Conservation (phyloP, 106 monocot species). For the Acorus gramineus region DNA sequence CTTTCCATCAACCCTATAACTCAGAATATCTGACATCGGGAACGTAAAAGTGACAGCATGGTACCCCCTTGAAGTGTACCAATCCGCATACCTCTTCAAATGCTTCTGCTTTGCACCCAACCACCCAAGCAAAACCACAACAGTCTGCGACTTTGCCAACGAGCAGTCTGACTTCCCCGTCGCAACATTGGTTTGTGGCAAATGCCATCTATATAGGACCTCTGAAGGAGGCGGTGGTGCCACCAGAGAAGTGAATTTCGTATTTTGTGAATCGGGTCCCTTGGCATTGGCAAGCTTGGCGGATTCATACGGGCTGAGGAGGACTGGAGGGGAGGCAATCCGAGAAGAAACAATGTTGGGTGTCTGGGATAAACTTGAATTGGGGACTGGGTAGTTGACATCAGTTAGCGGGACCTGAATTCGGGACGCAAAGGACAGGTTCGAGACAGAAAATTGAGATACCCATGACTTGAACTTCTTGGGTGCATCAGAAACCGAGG, state of each 20-base stretch:
- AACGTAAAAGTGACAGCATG: conserved; percentile 88
- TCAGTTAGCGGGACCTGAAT: not conserved
- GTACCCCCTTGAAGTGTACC: conserved; percentile 90
- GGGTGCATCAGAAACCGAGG: not conserved
- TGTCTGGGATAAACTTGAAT: not conserved
- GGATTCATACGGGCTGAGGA: conserved; percentile 46
- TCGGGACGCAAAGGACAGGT: conserved; percentile 4
- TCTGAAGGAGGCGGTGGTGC: conserved; percentile 30
- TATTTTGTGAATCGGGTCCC: not conserved
- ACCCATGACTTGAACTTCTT: conserved; percentile 13
- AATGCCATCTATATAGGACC: conserved; percentile 70
- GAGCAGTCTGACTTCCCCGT: conserved; percentile 18
- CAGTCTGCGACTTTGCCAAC: conserved; percentile 47
- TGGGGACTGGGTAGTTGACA: not conserved
- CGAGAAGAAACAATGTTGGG: conserved; percentile 12
- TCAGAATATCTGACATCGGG: conserved; percentile 68
- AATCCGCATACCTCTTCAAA: conserved; percentile 82
- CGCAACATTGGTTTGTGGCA: conserved; percentile 38
- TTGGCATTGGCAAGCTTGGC: conserved; percentile 37
- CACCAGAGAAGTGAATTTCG: not conserved
- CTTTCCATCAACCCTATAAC: conserved; percentile 69
- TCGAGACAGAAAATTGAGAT: conserved; percentile 28
- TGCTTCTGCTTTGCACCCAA: conserved; percentile 88
- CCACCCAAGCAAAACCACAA: conserved; percentile 90
- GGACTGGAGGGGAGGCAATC: conserved; percentile 19